phyloP scores from a whole-genome alignment of 106 monocot species.

The Acorus calamus region DNA sequence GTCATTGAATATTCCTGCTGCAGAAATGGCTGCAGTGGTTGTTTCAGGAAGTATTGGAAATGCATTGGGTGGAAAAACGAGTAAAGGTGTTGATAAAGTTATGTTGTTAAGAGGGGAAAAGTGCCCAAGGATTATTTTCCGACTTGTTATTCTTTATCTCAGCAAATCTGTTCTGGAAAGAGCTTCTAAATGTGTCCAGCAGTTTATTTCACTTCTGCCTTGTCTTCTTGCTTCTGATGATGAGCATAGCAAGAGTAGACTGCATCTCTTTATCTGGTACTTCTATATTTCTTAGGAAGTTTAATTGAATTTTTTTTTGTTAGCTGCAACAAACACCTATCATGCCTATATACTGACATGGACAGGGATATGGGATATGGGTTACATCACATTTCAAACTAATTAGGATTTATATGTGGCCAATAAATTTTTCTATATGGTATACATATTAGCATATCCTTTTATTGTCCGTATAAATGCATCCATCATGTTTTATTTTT shows the following conservation, averaged over 20 bases:
- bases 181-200: conserved; percentile 66
- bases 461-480: no score
- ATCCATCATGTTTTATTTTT: no score
- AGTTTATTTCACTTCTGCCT: conserved; percentile 69
- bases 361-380: no score
- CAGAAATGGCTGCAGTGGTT: conserved; percentile 96
- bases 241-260: conserved; percentile 78
- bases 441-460: no score
- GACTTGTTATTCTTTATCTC: conserved; percentile 73
- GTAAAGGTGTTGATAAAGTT: conserved; percentile 79
- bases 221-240: conserved; percentile 75
- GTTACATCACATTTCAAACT: no score
- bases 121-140: conserved; percentile 68
- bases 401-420: no score
- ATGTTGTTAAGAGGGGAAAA: conserved; percentile 91
- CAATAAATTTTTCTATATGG: no score
- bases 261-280: conserved; percentile 91
- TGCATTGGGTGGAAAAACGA: conserved; percentile 73
- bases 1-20: conserved; percentile 96
- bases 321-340: not conserved
- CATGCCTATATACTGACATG: not conserved
- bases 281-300: not conserved
- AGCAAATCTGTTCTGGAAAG: conserved; percentile 67
- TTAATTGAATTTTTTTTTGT: not conserved
- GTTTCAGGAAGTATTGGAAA: conserved; percentile 78